phyloP scores from a whole-genome alignment of 2,329 filamentous ascomycete species.

The Aquanectria penicillioides region DNA sequence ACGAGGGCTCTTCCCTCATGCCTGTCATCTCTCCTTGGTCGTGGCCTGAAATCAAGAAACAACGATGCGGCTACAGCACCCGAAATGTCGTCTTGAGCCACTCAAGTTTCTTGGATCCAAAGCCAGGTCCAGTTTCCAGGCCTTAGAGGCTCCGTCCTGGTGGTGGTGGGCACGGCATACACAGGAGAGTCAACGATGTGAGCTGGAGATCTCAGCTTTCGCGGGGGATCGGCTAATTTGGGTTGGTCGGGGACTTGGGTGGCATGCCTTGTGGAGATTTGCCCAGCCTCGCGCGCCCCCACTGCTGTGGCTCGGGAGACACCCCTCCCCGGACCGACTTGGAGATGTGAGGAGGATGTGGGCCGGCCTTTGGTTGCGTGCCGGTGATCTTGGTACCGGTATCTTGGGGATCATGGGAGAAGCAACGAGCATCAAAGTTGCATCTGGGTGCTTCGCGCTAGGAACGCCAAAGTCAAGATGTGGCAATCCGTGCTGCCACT shows the following conservation, averaged over 20 bases:
- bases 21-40: constrained; percentile 7
- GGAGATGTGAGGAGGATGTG: background rate
- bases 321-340: constrained; percentile 11
- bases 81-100: too few species aligned
- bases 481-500: background rate
- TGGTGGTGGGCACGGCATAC: constrained; percentile 25
- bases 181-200: constrained; percentile 33
- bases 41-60: too few species aligned
- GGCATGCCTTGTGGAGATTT: constrained; percentile 18
- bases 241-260: background rate
- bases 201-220: constrained; percentile 38
- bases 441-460: background rate
- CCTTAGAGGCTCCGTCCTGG: constrained; percentile 27
- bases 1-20: constrained; percentile 22
- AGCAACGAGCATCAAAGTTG: background rate
- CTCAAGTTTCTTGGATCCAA: background rate
- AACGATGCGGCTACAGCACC: too few species aligned
- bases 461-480: background rate
- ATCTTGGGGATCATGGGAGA: background rate
- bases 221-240: constrained; percentile 33
- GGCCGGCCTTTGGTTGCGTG: background rate
- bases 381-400: background rate
- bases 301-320: background rate
- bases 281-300: constrained; percentile 17
- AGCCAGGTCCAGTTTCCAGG: constrained; percentile 12